phyloP scores from a whole-genome alignment of 306 rosid genomes.

The Cucurbita ficifolia region DNA sequence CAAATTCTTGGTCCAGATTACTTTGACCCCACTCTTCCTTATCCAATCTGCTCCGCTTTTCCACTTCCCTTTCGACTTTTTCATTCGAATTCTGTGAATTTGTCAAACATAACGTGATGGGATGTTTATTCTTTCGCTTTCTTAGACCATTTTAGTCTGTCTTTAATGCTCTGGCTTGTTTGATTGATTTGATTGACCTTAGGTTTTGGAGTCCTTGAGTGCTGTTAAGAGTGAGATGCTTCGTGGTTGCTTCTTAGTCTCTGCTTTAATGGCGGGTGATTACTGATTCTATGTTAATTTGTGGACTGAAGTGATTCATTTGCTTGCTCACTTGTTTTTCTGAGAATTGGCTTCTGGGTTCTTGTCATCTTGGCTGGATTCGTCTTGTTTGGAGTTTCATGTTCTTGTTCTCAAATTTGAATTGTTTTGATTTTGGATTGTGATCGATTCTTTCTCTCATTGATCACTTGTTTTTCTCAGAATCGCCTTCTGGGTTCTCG shows the following conservation, averaged over 20 bases:
- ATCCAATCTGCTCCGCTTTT: not conserved
- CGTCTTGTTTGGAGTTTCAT: not conserved
- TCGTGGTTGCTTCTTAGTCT: not conserved
- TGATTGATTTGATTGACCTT: not conserved
- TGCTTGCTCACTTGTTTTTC: not conserved
- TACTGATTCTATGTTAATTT: not conserved
- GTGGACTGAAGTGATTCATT: not conserved
- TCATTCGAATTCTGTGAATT: slow-evolving; percentile 7
- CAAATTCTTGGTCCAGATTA: not conserved
- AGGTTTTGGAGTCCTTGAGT: not conserved
- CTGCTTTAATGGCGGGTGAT: not conserved
- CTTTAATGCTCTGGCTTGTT: not conserved
- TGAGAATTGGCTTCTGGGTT: not conserved
- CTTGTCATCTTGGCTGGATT: not conserved
- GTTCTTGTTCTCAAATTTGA: not conserved
- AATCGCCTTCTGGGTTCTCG: not conserved
- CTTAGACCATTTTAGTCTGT: not conserved
- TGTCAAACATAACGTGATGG: slow-evolving; percentile 13
- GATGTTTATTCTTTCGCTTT: slow-evolving; percentile 1
- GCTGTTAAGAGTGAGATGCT: not conserved
- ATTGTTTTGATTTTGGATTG: not conserved
- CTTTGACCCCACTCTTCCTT: not conserved
- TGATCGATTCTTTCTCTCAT: not conserved
- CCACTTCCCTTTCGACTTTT: slow-evolving; percentile 6
- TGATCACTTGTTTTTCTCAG: not conserved